phyloP scores from a whole-genome alignment of 768 basidiomycete species.

The Suillus occidentalis region DNA sequence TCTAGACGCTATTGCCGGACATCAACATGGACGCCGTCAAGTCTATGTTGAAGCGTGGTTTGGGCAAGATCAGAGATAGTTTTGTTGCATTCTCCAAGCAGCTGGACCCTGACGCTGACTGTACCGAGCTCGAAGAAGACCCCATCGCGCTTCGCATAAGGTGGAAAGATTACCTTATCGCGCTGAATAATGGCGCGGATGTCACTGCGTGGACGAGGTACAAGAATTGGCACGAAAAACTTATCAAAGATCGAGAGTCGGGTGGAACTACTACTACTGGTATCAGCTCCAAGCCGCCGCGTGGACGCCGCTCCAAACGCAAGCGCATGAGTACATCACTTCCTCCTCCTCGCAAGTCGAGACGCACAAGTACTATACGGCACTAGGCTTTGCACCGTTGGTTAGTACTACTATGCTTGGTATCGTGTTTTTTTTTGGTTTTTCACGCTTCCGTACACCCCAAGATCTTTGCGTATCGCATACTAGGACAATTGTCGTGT shows the following conservation, averaged over 20 bases:
- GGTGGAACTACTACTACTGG: neutral
- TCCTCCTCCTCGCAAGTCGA: neutral
- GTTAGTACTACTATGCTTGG: too few relatives aligned
- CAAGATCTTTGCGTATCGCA: too few relatives aligned
- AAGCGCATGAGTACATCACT: neutral
- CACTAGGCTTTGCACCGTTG: too few relatives aligned
- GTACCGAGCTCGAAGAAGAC: neutral
- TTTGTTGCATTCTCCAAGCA: neutral
- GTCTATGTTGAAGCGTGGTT: neutral
- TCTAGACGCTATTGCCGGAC: neutral
- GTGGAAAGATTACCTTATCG: neutral
- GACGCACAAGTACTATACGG: neutral
- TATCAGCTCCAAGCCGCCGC: neutral
- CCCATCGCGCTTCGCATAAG: neutral
- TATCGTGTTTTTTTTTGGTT: too few relatives aligned
- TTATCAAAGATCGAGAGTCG: neutral
- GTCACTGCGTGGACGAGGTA: neutral
- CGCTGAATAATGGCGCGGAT: neutral
- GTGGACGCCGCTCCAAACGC: neutral
- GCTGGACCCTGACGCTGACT: neutral
- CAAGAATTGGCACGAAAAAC: neutral
- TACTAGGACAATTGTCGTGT: too few relatives aligned
- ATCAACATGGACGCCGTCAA: neutral
- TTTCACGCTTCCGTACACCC: too few relatives aligned
- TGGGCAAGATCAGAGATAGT: neutral